Conservation (phyloP, 768 basidiomycete genomes). For the Phlegmacium glaucopus region DNA sequence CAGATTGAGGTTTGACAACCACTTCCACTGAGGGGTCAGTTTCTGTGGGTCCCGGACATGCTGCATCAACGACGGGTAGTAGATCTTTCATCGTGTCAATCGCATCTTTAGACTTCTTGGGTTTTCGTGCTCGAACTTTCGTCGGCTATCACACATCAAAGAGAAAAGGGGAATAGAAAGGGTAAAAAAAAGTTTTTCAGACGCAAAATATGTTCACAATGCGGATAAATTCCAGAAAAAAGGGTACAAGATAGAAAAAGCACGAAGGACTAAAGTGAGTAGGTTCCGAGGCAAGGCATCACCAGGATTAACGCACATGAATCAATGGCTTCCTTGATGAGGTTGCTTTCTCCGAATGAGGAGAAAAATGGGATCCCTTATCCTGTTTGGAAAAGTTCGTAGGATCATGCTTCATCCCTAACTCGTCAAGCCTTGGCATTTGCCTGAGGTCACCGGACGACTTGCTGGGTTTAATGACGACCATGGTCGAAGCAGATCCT, state of each 20-base stretch:
- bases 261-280: slow-evolving; percentile 38
- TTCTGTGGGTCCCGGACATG: not conserved
- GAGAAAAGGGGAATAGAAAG: slow-evolving; percentile 17
- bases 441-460: slow-evolving; percentile 48
- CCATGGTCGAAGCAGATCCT: slow-evolving; percentile 75
- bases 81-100: not conserved
- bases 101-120: slow-evolving; percentile 37
- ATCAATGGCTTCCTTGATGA: slow-evolving; percentile 65
- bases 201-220: slow-evolving; percentile 27
- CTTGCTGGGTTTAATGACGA: slow-evolving; percentile 55
- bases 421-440: slow-evolving; percentile 41
- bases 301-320: slow-evolving; percentile 86
- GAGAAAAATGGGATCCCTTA: slow-evolving; percentile 16
- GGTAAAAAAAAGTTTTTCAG: slow-evolving; percentile 17
- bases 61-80: not conserved
- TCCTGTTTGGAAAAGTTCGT: slow-evolving; percentile 11
- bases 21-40: too few species aligned
- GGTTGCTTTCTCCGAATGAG: slow-evolving; percentile 33
- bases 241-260: slow-evolving; percentile 21
- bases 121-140: slow-evolving; percentile 68
- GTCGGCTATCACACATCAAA: slow-evolving; percentile 54
- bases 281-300: slow-evolving; percentile 42
- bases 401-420: slow-evolving; percentile 37
- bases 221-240: slow-evolving; percentile 23
- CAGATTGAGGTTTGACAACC: too few species aligned